Base-by-base conservation (phyloP, 179 eudicot species). In the Dionaea muscipula region DNA sequence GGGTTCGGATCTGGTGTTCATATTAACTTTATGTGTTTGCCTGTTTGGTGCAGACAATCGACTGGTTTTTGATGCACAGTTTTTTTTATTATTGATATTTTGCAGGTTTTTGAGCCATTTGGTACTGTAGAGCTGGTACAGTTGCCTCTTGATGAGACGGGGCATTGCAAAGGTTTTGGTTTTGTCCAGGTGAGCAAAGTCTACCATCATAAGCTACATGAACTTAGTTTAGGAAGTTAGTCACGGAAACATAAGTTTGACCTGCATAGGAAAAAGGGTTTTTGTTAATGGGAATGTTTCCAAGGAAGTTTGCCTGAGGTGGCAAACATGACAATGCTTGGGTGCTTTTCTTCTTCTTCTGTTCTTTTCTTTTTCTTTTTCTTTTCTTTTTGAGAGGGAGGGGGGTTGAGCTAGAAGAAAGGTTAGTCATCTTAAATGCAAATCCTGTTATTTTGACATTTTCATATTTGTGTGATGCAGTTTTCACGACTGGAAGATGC, bases 401-500 rank as follows among this genome's bases (percentile, higher is more conserved):
- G 43, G 43, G 43, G 12, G 17, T 12, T 4, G 36, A 31, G 36
- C 10, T 31, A 4, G 43, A 15, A 3, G 43, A 39, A 39, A 39
- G 16, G 13, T 12, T 15, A 39, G 8, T 15, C 22, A 43, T 43
- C 19, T 8, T 43, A 19, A 43, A 43, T 19, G 7, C 7, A 11
- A 15, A 2, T 43, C 22, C 6, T n/a, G 22, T 15, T 43, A 16
- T 4, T 18, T 10, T 6, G 17, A 15, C 20, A 17, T 43, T n/a
- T 18, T 4, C 22, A 7, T 63, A 26, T 25, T 41, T 2, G 58
- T 57, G 43, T 51, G 33, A 47, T 69, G 62, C 80, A 86, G 97
- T 90, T 90, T 81, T 75, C 85, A 46, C 94, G 85, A 40, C 78
- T 90, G 73, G 97, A 90, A 75, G 94, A 90, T 75, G 94, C 97